phyloP scores from a whole-genome alignment of 1,284 basidiomycete genomes.

The Stereum hirsutum region DNA sequence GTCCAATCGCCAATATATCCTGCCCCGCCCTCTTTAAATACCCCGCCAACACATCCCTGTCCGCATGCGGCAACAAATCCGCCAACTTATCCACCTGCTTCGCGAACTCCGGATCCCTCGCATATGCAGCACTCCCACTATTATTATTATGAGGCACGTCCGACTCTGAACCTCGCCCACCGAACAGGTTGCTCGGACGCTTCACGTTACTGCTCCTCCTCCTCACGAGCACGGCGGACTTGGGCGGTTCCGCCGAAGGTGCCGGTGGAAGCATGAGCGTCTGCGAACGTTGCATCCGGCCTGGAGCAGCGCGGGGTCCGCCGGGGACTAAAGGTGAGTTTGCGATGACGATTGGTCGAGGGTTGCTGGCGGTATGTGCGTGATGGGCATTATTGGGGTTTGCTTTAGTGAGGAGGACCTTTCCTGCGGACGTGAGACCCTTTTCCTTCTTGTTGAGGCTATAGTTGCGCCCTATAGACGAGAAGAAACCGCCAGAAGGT shows the following conservation, averaged over 20 bases:
- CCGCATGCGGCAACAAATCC: constrained; percentile 70
- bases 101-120: constrained; percentile 41
- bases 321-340: constrained; percentile 52
- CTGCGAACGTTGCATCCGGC: constrained; percentile 51
- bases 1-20: constrained; percentile 77
- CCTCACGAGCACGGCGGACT: constrained; percentile 7
- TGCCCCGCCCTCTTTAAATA: constrained; percentile 71
- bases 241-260: constrained; percentile 15
- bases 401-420: constrained; percentile 31
- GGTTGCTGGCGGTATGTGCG: constrained; percentile 21
- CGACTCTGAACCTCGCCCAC: constrained; percentile 12
- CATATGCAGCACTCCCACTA: not conserved
- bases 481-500: constrained; percentile 48
- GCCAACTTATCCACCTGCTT: constrained; percentile 64
- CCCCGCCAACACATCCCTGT: constrained; percentile 55
- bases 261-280: constrained; percentile 45
- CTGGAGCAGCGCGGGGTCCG: constrained; percentile 66
- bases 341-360: constrained; percentile 27
- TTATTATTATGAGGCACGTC: too few relatives aligned
- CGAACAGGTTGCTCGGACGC: constrained; percentile 41
- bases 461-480: constrained; percentile 63
- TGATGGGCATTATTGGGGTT: constrained; percentile 19
- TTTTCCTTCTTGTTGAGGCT: constrained; percentile 39
- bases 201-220: constrained; percentile 34
- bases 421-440: constrained; percentile 21